Percentiles rank a stretch among this genome's conserved stretches.
Evolutionary conservation across 805 yeast genomes (phyloP).

Genomic region (Kregervanrija delftensis): DNA sequence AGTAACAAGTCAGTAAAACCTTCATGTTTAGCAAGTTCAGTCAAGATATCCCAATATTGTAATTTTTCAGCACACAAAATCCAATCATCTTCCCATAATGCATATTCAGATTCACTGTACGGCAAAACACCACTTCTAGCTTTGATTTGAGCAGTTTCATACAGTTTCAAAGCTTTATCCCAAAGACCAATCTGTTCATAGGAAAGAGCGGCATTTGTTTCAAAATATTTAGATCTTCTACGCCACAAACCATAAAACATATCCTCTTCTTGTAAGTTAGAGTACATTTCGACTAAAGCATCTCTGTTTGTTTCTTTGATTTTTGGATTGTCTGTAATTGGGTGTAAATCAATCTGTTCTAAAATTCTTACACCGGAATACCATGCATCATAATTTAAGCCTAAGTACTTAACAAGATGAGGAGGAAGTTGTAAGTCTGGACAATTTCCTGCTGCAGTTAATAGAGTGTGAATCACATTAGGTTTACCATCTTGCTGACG

Average conservation of each 20-base stretch:
- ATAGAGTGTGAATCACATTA: conserved; percentile 75
- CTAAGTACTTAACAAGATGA: conserved; percentile 82
- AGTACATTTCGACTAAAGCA: conserved; percentile 83
- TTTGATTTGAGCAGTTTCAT: conserved; percentile 94
- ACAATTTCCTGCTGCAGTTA: conserved; percentile 77
- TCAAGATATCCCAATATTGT: conserved; percentile 96
- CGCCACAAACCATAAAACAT: conserved; percentile 98
- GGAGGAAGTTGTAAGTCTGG: conserved; percentile 82
- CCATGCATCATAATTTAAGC: conserved; percentile 86
- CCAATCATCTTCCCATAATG: conserved; percentile 99
- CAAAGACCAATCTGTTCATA: conserved; percentile 93
- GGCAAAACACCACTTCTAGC: conserved; percentile 95
- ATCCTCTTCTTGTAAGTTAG: conserved; percentile 86
- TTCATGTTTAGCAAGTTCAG: conserved; percentile 96
- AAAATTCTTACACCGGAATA: conserved; percentile 78
- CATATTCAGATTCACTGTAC: conserved; percentile 89
- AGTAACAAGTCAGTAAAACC: conserved; percentile 89
- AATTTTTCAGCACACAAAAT: conserved; percentile 92
- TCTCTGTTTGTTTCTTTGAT: conserved; percentile 83
- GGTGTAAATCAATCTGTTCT: conserved; percentile 52
- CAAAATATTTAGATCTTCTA: conserved; percentile 88
- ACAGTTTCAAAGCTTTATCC: conserved; percentile 89
- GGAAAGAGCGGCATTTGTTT: conserved; percentile 87
- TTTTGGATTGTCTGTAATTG: conserved; percentile 53
- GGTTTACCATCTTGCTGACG: conserved; percentile 83